These are phyloP conservation scores for Orbilia ellipsospora DNA, from an alignment of 2,329 filamentous ascomycete genomes.

Conservation along the genomic window DNA sequence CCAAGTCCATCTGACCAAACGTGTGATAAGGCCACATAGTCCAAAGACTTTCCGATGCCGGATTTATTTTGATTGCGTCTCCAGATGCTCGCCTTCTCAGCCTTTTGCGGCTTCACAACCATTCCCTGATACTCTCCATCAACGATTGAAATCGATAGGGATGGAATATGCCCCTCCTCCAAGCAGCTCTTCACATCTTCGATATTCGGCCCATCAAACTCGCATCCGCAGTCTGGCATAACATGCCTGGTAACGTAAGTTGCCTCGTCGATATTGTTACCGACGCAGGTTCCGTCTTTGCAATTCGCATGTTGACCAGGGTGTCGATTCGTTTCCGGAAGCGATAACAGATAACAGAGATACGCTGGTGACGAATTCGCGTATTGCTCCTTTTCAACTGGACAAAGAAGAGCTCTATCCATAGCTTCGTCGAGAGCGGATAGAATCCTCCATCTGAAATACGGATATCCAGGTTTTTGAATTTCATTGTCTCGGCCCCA, in stretches of 20 bases:
- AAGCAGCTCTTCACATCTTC: constrained; percentile 50
- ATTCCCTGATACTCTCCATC: constrained; percentile 41
- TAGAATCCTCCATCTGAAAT: constrained; percentile 30
- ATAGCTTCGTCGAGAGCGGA: constrained; percentile 38
- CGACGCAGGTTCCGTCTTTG: constrained; percentile 22
- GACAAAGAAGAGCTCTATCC: constrained; percentile 45
- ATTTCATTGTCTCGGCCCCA: constrained; percentile 20
- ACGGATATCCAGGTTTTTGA: constrained; percentile 7
- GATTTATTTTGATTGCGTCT: constrained; percentile 32
- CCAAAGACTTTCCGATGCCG: constrained; percentile 41
- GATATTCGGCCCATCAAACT: constrained; percentile 46
- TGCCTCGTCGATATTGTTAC: constrained; percentile 48
- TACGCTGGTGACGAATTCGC: constrained; percentile 19
- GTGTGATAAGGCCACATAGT: constrained; percentile 56
- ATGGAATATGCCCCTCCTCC: constrained; percentile 37
- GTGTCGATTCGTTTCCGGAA: constrained; percentile 37
- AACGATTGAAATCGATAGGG: constrained; percentile 36
- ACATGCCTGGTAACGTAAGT: constrained; percentile 53
- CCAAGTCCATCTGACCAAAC: constrained; percentile 58
- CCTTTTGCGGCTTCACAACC: constrained; percentile 45
- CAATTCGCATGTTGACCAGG: constrained; percentile 39
- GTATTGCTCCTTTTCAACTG: constrained; percentile 37
- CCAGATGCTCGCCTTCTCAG: constrained; percentile 38
- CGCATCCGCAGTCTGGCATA: constrained; percentile 25
- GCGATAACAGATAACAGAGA: constrained; percentile 47